Base-by-base conservation (phyloP, 768 basidiomycete genomes). In the Pleurotus giganteus region DNA sequence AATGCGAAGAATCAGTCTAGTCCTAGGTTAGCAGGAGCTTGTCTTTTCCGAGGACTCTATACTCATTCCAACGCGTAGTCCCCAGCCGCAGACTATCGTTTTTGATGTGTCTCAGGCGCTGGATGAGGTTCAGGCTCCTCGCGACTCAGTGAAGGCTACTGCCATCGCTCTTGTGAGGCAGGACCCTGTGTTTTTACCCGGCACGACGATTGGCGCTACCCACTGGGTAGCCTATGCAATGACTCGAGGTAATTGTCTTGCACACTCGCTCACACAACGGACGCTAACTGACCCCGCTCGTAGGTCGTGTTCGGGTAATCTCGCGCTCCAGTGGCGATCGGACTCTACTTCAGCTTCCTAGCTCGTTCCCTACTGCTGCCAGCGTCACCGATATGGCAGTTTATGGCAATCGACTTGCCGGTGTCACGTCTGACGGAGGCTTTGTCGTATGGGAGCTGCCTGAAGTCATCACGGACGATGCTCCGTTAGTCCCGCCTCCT, bases 151-250 rank as follows among this genome's bases (percentile, higher is more conserved):
- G 62, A 91, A 91, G 65, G 89, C 89, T n/a, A 94, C 91, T 0
- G 90, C 91, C 2, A 94, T 94, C 52, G 91, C 91, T 13, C 78
- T 94, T 45, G 89, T 94, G 65, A 89, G 85, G 69, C 90, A 93
- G 59, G 91, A 94, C 57, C 74, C 90, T 15, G 81, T 86, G 23
- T 94, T 93, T 72, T 73, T 92, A 55, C 89, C 88, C 42, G 91
- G 91, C 13, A 87, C 88, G 11, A 94, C 91, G 28, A 93, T 94
- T 53, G 91, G 91, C 8, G 91, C 91, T 12, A 92, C 91, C 4
- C 88, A 91, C 64, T 94, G 91, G 89, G 91, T 94, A 56, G 91
- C 91, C 13, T 93, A 94, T 63, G 91, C 91, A 23, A 94, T 94
- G 91, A 92, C 88, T 4, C 84, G 87, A 73, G 89, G 88, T 83